A percentile compares a stretch with the other conserved stretches of the same genome.
Evolutionary conservation across 495 filamentous ascomycete species (phyloP).

Genomic region (Penicillium herquei): DNA sequence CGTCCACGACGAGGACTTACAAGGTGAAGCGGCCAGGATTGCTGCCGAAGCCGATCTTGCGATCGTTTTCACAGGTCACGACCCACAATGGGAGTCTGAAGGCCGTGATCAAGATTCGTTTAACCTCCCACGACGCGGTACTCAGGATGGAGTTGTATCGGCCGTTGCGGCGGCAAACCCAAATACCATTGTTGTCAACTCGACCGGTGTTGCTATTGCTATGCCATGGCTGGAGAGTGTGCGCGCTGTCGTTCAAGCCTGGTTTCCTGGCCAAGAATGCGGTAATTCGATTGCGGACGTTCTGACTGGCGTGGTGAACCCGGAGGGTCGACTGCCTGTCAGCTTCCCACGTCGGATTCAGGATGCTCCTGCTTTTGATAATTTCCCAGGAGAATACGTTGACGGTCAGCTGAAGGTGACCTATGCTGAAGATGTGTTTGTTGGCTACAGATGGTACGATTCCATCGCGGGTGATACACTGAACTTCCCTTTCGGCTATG

Average conservation of each 20-base stretch:
- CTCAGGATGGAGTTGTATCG: not conserved
- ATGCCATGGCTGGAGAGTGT: conserved; percentile 62
- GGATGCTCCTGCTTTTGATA: not conserved
- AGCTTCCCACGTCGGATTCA: conserved; percentile 41
- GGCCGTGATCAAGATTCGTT: not conserved
- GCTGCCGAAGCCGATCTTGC: no score
- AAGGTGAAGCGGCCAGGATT: no score
- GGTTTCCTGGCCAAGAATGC: conserved; percentile 78
- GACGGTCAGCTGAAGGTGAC: no score
- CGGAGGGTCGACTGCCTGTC: conserved; percentile 71
- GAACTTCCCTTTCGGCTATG: not conserved
- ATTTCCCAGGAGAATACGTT: not conserved
- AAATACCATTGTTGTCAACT: conserved; percentile 42
- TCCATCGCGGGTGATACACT: not conserved
- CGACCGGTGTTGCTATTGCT: conserved; percentile 70
- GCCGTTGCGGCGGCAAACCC: not conserved
- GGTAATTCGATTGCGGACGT: conserved; percentile 78
- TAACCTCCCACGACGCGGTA: not conserved
- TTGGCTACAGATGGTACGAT: conserved; percentile 30
- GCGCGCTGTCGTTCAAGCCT: conserved; percentile 66
- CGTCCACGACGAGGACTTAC: no score
- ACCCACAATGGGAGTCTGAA: not conserved
- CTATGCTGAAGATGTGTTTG: conserved; percentile 61
- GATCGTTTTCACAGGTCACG: no score
- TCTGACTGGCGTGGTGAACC: conserved; percentile 75